Conservation (phyloP, 202 grass and related monocot species). For the Elaeis oleifera region DNA sequence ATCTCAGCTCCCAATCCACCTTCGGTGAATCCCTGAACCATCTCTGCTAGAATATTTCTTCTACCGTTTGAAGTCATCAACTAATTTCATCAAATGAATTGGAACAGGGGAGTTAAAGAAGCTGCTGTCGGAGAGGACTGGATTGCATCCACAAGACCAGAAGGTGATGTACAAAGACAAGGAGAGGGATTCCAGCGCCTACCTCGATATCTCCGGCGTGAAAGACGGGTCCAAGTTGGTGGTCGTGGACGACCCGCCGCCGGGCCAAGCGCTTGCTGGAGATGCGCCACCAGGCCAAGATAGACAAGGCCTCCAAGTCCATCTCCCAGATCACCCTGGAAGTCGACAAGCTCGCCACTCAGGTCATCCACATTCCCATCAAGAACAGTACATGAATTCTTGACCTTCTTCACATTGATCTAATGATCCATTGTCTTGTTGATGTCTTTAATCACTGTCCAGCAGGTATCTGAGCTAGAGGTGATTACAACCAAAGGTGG, state of each 20-base stretch:
- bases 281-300: conserved; percentile 1
- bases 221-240: conserved; percentile 14
- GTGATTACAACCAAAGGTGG: conserved; percentile 8
- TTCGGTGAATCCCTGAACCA: too few relatives aligned
- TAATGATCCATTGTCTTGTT: neutral
- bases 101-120: conserved; percentile 13
- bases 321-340: neutral
- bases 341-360: conserved; percentile 6
- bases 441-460: too few relatives aligned
- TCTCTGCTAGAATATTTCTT: too few relatives aligned
- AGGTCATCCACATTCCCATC: neutral
- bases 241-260: conserved; percentile 6
- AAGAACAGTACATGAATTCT: neutral
- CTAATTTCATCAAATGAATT: too few relatives aligned
- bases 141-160: conserved; percentile 6
- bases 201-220: conserved; percentile 13
- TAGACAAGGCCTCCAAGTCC: conserved; percentile 10
- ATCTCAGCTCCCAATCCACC: too few relatives aligned
- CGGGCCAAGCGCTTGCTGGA: conserved; percentile 11
- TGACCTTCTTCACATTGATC: neutral
- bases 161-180: conserved; percentile 4
- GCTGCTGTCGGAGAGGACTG: neutral
- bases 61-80: too few relatives aligned
- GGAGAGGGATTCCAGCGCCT: neutral
- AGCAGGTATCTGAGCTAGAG: conserved; percentile 12